Conservation (phyloP, 768 basidiomycete genomes). For the Pleurotus eryngii region DNA sequence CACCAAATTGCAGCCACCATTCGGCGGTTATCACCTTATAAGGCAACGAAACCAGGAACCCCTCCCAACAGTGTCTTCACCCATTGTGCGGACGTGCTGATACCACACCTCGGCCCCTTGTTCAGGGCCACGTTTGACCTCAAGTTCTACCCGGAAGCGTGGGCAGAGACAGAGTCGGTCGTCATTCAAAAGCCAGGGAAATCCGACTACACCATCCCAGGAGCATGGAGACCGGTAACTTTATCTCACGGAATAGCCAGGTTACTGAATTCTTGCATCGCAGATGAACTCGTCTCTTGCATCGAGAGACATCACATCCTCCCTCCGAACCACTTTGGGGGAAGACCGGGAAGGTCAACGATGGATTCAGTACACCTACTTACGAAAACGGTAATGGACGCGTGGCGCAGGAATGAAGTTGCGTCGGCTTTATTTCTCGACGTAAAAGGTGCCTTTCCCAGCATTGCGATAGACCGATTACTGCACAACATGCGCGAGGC, state of each 20-base stretch:
- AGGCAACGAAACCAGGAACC: conserved; percentile 21
- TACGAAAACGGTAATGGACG: conserved; percentile 15
- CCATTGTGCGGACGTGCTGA: conserved; percentile 7
- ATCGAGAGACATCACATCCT: too few species aligned
- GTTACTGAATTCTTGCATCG: too few species aligned
- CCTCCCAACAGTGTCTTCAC: conserved; percentile 21
- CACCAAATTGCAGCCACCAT: conserved; percentile 11
- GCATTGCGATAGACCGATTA: conserved; percentile 13
- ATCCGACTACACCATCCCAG: too few species aligned
- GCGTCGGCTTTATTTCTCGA: conserved; percentile 25
- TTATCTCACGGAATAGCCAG: too few species aligned
- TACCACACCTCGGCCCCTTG: too few species aligned
- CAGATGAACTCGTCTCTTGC: too few species aligned
- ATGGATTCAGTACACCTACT: conserved; percentile 25
- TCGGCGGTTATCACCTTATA: conserved; percentile 18
- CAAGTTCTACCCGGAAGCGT: too few species aligned
- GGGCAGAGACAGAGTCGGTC: too few species aligned
- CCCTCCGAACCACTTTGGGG: too few species aligned
- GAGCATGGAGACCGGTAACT: too few species aligned
- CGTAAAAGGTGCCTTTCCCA: conserved; percentile 26
- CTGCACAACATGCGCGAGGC: conserved; percentile 19
- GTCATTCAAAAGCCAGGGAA: too few species aligned
- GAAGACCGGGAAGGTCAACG: conserved; percentile 21
- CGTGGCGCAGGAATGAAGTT: conserved; percentile 18
- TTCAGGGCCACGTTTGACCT: too few species aligned